Evolutionary conservation across 148 eudicot genomes (phyloP).

Genomic region (Chenopodium berlandieri): DNA sequence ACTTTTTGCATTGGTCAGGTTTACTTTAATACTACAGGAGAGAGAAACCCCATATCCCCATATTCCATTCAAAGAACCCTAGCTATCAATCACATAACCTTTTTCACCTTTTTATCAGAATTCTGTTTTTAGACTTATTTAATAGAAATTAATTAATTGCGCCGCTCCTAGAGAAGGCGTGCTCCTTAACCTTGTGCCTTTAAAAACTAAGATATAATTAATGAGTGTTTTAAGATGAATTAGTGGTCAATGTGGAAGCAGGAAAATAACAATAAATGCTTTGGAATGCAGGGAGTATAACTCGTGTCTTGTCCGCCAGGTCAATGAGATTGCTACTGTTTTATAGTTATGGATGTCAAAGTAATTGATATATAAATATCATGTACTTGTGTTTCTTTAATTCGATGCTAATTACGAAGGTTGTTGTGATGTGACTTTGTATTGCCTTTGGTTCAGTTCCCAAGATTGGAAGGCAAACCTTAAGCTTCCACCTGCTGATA

Average conservation of each 20-base stretch:
- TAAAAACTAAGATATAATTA: neutral
- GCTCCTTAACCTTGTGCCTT: no score
- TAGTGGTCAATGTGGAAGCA: neutral
- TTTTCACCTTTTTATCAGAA: no score
- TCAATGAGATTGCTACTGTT: neutral
- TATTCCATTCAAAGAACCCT: no score
- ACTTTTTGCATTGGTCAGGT: no score
- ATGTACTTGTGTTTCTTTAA: constrained; percentile 1
- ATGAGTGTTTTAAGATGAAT: neutral
- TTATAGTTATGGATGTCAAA: neutral
- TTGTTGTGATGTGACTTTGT: constrained; percentile 14
- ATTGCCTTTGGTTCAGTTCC: constrained; percentile 42
- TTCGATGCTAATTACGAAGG: neutral
- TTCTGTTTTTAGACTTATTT: no score
- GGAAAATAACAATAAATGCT: neutral
- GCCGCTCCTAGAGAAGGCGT: no score
- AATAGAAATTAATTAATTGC: no score
- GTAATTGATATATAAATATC: neutral
- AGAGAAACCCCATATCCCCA: no score
- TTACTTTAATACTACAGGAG: no score
- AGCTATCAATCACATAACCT: no score
- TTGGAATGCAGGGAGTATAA: neutral
- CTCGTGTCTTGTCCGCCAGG: neutral
- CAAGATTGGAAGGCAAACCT: constrained; percentile 86
- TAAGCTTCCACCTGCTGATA: constrained; percentile 67